Evolutionary conservation across 2,329 filamentous ascomycete species (phyloP).

Genomic region (Ophiostoma sp.): DNA sequence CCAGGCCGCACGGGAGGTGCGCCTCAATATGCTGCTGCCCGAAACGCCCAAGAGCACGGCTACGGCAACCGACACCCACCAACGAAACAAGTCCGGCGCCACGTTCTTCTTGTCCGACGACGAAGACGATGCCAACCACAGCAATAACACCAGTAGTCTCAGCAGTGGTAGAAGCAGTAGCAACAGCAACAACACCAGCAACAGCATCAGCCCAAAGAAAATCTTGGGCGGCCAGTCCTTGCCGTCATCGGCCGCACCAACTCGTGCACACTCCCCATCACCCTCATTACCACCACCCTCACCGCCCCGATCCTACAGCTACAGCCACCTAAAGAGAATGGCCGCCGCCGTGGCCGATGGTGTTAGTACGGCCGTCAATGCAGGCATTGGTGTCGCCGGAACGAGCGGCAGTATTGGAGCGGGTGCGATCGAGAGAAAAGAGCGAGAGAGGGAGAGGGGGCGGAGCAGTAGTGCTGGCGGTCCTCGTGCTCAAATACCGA

Average conservation of each 20-base stretch:
- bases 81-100: background rate
- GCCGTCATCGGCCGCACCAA: background rate
- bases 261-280: background rate
- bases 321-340: conserved; percentile 20
- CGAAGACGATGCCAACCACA: background rate
- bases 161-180: background rate
- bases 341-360: conserved; percentile 16
- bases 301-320: conserved; percentile 20
- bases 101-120: conserved; percentile 17
- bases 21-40: background rate
- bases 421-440: background rate
- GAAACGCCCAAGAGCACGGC: background rate
- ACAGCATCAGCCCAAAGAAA: background rate
- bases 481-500: background rate
- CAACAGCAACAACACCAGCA: background rate
- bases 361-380: conserved; percentile 17
- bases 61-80: background rate
- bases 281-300: background rate
- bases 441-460: background rate
- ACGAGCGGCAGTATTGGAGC: background rate
- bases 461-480: background rate
- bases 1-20: background rate
- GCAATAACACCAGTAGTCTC: background rate
- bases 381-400: conserved; percentile 10
- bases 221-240: background rate